Base-by-base conservation (phyloP, 768 basidiomycete genomes). In the Trametes gibbosa region DNA sequence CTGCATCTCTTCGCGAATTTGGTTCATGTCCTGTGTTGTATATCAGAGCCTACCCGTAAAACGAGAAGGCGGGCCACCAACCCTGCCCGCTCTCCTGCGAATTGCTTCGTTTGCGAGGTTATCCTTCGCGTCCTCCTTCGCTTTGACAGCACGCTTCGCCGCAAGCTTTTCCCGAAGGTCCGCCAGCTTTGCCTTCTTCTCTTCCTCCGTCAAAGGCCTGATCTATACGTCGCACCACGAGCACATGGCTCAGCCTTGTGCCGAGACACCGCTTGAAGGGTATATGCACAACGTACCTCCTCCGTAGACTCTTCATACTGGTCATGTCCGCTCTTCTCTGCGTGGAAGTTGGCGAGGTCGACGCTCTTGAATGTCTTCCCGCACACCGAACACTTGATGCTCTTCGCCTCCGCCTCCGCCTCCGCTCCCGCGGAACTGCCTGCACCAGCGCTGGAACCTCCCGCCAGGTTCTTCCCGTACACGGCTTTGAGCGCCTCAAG, bases 261-360 rank as follows among this genome's bases (percentile, higher is more conserved):
- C 9, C 14, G 4, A 21, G 6, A 5, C 7, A 39, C 0, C 21
- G 16, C 21, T 24, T 10, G 19, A 27, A 27, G 19, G 25, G 34
- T 39, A 32, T 23, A 27, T 48, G 63, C 51, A 34, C 42, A 51
- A 48, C 74, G 50, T 47, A 92, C 94, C 81, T 98, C 96, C 68
- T 98, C 95, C 0, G 86, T 91, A 1, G 90, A 94, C 69, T 98
- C 96, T 70, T 97, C 95, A 63, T 98, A 98, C 64, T 95, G 87
- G 72, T 93, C 87, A 70, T 99, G 96, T 0, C 96, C 96, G 64
- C 86, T 91, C 77, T 94, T 94, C 73, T 95, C 93, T 0, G 94
- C 95, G 67, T 97, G 95, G 72, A 85, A 96, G 64, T 92, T 91
- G 14, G 92, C 95, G 16, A 96, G 77, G 2, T 90, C 91, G 0